phyloP scores from a whole-genome alignment of 768 basidiomycete genomes.

The Hypholoma fasciculare region DNA sequence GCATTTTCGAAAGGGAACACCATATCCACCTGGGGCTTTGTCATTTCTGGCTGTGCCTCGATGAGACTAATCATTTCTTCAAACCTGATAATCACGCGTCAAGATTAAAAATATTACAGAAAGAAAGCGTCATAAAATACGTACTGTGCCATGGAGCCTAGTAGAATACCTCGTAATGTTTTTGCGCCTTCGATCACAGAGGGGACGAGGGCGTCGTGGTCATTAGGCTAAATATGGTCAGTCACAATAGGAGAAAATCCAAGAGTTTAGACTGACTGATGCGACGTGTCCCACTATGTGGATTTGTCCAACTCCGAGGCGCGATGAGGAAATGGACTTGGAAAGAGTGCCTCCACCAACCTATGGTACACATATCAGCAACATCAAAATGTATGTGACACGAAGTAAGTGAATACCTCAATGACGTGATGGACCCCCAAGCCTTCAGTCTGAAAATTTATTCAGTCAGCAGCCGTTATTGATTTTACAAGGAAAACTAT shows the following conservation, averaged over 20 bases:
- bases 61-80: too few species aligned
- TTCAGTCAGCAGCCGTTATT: not conserved
- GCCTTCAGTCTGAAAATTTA: conserved; percentile 31
- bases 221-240: not conserved
- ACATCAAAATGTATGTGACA: too few species aligned
- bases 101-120: too few species aligned
- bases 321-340: conserved; percentile 39
- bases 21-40: too few species aligned
- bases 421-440: conserved; percentile 39
- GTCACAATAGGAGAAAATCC: not conserved
- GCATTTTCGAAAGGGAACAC: too few species aligned
- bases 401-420: conserved; percentile 22
- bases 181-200: conserved; percentile 28
- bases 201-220: not conserved
- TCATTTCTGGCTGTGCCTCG: too few species aligned
- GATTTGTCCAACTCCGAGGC: conserved; percentile 40
- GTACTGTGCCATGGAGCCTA: conserved; percentile 54
- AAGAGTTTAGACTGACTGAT: conserved; percentile 20
- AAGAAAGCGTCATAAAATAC: conserved; percentile 14
- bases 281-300: conserved; percentile 53
- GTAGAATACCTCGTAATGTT: conserved; percentile 49
- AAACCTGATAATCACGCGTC: too few species aligned
- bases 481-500: not conserved
- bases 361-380: too few species aligned
- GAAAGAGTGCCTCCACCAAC: conserved; percentile 55